These are phyloP conservation scores for Pleurotus giganteus DNA, from an alignment of 768 basidiomycete genomes.

Conservation along the genomic window DNA sequence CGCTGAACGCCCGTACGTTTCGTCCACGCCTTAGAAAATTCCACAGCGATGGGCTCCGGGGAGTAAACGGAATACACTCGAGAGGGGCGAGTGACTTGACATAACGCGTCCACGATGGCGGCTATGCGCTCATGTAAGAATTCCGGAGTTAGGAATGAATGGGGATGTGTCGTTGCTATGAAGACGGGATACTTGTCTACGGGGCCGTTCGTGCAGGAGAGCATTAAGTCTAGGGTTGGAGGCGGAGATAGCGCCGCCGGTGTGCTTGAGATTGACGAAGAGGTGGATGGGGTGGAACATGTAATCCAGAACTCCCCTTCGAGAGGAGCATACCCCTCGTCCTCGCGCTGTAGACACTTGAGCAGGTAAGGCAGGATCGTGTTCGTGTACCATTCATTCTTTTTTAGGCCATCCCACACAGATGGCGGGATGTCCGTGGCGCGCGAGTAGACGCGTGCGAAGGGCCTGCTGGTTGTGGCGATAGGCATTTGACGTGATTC, in stretches of 20 bases:
- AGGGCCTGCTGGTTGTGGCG: background rate
- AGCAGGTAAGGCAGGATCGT: constrained; percentile 36
- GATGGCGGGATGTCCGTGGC: constrained; percentile 33
- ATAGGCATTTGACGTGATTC: constrained; percentile 3
- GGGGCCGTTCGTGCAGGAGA: constrained; percentile 55
- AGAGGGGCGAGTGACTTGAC: constrained; percentile 25
- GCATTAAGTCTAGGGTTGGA: constrained; percentile 44
- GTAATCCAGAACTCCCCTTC: constrained; percentile 35
- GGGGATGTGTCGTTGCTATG: constrained; percentile 47
- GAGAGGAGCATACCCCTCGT: background rate
- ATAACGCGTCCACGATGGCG: constrained; percentile 39
- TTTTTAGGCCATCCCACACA: constrained; percentile 35
- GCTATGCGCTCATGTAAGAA: constrained; percentile 39
- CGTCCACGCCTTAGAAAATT: constrained; percentile 52
- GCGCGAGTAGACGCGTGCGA: constrained; percentile 19
- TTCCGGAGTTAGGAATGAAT: constrained; percentile 32
- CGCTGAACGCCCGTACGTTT: constrained; percentile 37
- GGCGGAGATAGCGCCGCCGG: constrained; percentile 2
- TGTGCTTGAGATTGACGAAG: background rate
- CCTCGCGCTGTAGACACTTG: constrained; percentile 25
- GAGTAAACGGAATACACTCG: constrained; percentile 71
- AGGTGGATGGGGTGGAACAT: constrained; percentile 12
- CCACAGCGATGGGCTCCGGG: constrained; percentile 38
- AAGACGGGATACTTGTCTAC: constrained; percentile 68
- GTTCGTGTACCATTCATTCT: constrained; percentile 38